Percentiles rank a stretch among this genome's conserved stretches.
These are phyloP conservation scores for Talaromyces amestolkiae DNA, from an alignment of 2,329 filamentous ascomycete genomes.

Conservation along the genomic window DNA sequence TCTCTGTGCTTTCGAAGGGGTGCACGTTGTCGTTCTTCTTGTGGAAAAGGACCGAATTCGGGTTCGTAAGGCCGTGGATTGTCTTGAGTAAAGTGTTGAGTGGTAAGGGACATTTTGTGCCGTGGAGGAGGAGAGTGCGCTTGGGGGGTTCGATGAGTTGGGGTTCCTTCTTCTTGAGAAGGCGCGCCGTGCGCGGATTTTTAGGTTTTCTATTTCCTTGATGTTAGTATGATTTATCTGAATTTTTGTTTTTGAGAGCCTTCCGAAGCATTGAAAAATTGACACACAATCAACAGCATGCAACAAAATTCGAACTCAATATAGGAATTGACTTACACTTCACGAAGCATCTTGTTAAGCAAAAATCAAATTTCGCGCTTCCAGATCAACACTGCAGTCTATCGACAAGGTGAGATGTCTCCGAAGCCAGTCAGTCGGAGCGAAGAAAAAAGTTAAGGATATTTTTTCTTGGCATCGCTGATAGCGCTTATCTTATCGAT, in stretches of 20 bases:
- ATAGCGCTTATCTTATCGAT: slow-evolving; percentile 17
- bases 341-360: slow-evolving; percentile 38
- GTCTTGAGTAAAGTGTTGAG: slow-evolving; percentile 82
- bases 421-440: neutral
- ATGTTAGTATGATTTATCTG: neutral
- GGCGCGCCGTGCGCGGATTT: slow-evolving; percentile 89
- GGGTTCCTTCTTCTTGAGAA: slow-evolving; percentile 87
- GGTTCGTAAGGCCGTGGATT: slow-evolving; percentile 78
- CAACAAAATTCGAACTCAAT: neutral
- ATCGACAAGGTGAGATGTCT: neutral
- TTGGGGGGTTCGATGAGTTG: slow-evolving; percentile 89
- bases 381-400: neutral
- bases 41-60: slow-evolving; percentile 82
- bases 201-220: slow-evolving; percentile 65
- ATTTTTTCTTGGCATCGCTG: slow-evolving; percentile 13
- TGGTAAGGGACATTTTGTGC: slow-evolving; percentile 78
- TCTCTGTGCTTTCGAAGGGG: slow-evolving; percentile 86
- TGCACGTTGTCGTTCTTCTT: slow-evolving; percentile 92
- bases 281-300: neutral
- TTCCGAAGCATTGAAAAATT: neutral
- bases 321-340: slow-evolving; percentile 38
- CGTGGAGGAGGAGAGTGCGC: slow-evolving; percentile 82
- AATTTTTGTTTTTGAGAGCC: neutral
- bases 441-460: slow-evolving; percentile 11
- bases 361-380: neutral